These are phyloP conservation scores for Chaetomium tenue DNA, from an alignment of 495 filamentous ascomycete species.

Conservation along the genomic window DNA sequence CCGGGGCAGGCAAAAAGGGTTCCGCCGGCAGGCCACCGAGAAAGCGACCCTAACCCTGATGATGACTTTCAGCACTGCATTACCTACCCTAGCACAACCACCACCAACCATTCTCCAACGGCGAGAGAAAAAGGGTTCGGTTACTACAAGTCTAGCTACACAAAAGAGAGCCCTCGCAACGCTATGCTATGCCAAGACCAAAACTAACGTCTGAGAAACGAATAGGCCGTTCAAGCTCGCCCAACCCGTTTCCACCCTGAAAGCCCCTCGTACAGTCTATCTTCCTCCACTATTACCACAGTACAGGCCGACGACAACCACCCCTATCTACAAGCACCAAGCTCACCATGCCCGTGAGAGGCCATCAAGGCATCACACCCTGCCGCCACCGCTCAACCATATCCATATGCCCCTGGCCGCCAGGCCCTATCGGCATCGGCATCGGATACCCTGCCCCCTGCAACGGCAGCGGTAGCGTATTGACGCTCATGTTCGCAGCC, in stretches of 20 bases:
- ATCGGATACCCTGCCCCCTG: background rate
- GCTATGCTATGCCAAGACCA: slow-evolving; percentile 12
- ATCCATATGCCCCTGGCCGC: slow-evolving; percentile 5
- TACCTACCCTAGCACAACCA: background rate
- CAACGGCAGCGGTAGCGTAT: slow-evolving; percentile 4
- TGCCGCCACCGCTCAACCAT: slow-evolving; percentile 90
- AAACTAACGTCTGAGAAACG: background rate
- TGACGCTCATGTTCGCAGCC: background rate
- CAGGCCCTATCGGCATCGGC: background rate
- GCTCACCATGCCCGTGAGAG: no score
- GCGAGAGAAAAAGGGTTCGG: background rate
- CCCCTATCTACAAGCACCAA: no score
- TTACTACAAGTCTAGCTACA: slow-evolving; percentile 3
- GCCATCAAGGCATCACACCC: slow-evolving; percentile 60
- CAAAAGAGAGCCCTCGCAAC: slow-evolving; percentile 10
- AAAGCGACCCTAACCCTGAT: background rate
- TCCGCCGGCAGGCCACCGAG: no score
- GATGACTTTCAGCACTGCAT: no score
- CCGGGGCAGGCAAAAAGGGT: background rate
- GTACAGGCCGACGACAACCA: background rate
- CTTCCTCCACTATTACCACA: background rate
- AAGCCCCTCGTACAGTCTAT: background rate
- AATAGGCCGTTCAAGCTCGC: background rate
- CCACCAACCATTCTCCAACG: background rate
- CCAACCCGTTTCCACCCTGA: background rate